These are phyloP conservation scores for Dactylellina haptotyla DNA, from an alignment of 2,329 filamentous ascomycete genomes.

Conservation along the genomic window DNA sequence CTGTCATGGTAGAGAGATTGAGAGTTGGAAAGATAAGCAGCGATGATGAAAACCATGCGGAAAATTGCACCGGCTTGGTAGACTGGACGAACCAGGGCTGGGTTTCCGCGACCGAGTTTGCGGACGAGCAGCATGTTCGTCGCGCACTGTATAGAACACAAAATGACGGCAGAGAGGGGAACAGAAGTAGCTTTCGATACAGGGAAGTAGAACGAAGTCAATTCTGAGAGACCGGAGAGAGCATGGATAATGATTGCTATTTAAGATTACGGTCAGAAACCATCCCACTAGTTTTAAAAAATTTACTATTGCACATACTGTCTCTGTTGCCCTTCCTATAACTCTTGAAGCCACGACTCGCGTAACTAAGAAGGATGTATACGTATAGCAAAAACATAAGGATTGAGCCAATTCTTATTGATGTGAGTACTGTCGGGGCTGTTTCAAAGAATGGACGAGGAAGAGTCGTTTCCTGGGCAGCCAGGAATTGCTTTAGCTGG, in stretches of 20 bases:
- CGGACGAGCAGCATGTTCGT: conserved; percentile 39
- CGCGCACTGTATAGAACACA: conserved; percentile 15
- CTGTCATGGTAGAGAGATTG: conserved; percentile 24
- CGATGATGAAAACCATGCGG: conserved; percentile 13
- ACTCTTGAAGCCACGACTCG: conserved; percentile 18
- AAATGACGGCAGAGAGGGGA: conserved; percentile 15
- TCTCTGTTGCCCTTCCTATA: conserved; percentile 35
- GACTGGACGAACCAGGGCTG: conserved; percentile 32
- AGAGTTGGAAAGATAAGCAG: conserved; percentile 9
- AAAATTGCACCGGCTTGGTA: conserved; percentile 33
- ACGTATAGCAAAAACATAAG: conserved; percentile 14
- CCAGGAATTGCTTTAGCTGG: conserved; percentile 17
- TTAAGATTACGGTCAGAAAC: neutral
- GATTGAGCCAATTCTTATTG: neutral
- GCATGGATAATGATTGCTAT: conserved; percentile 32
- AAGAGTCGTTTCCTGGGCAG: conserved; percentile 8
- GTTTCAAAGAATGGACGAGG: neutral
- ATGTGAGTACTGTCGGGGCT: neutral
- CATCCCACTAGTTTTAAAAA: neutral
- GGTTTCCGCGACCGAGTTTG: conserved; percentile 19
- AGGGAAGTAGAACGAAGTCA: conserved; percentile 24
- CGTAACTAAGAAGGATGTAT: conserved; percentile 24
- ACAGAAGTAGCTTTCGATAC: neutral
- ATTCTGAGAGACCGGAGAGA: conserved; percentile 23
- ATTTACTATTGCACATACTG: conserved; percentile 2